Percentiles rank a stretch among this genome's conserved stretches.
Evolutionary conservation across 345 rosid genomes (phyloP).

Genomic region (Microthlaspi erraticum): DNA sequence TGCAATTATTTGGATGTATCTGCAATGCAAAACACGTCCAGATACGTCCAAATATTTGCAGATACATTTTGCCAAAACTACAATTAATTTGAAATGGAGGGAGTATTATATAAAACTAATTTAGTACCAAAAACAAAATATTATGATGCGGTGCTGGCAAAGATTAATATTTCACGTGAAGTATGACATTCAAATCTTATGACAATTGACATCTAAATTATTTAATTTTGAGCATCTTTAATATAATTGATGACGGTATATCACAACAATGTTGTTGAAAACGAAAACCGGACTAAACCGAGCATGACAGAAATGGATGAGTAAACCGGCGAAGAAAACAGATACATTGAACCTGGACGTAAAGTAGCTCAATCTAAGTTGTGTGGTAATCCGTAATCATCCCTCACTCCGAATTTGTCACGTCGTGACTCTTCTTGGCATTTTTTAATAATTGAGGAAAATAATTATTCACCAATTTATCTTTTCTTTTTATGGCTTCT

Average conservation of each 20-base stretch:
- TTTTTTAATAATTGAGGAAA: conserved; percentile 18
- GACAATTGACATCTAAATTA: conserved; percentile 4
- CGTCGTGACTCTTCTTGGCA: conserved; percentile 14
- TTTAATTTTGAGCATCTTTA: not conserved
- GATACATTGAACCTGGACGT: conserved; percentile 42
- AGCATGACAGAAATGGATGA: not conserved
- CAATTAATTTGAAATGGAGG: too few species aligned
- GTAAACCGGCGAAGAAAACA: not conserved
- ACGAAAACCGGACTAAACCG: not conserved
- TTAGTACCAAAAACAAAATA: not conserved
- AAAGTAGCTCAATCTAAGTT: conserved; percentile 1
- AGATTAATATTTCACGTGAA: not conserved
- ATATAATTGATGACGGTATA: not conserved
- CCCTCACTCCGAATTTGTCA: not conserved
- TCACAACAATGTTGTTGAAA: too few species aligned
- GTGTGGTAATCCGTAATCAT: not conserved
- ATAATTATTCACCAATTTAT: not conserved
- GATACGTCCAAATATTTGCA: too few species aligned
- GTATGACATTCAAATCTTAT: not conserved
- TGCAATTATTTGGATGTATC: too few species aligned
- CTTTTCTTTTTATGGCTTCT: not conserved
- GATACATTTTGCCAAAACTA: too few species aligned
- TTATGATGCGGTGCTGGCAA: conserved; percentile 2
- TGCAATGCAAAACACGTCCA: too few species aligned
- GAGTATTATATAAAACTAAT: not conserved